Evolutionary conservation across 768 basidiomycete genomes (phyloP), one percentile per base, ranked within the genome.

Genomic region (Chiua virens): DNA sequence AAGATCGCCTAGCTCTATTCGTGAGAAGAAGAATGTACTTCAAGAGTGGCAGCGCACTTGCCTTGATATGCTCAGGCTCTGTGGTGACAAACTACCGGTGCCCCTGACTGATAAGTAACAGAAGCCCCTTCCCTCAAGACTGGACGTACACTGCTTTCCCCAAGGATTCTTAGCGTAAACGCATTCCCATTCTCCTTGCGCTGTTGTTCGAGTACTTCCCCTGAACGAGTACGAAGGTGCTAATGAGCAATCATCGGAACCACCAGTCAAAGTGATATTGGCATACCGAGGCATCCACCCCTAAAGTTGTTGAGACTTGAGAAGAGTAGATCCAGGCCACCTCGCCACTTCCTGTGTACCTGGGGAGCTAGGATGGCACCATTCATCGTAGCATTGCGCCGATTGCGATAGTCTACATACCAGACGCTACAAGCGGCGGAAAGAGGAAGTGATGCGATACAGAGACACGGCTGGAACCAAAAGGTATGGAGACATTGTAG

Each of bases 31-130:
- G 17, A 9, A n/a, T 15, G 7, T 28, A 3, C 6, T 21, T 45
- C 32, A 14, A 11, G 11, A n/a, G n/a, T n/a, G 22, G 1, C 9
- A 18, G 15, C 17, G 25, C 18, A 30, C 55, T 49, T 44, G 61
- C 72, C 64, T 74, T 79, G 63, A 79, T 69, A 41, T 79, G 67
- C 36, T 77, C 76, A 5, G 80, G 80, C 46, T 81, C 79, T 8
- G 58, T 54, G 1, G 79, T 80, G 13, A 79, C 57, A 47, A 79
- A 58, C 77, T 79, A 47, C 9, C n/a, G 25, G 22, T 15, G 30
- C 25, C 6, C 23, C 21, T 39, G 30, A 43, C 28, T 28, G 27
- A 53, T 30, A 22, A n/a, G 41, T 18, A 6, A 32, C 34, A n/a
- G 35, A 23, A 32, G 25, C 41, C 18, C 47, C 35, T 54, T 46